Base-by-base conservation (phyloP, 1,284 basidiomycete genomes). In the Ceratobasidium sp. region DNA sequence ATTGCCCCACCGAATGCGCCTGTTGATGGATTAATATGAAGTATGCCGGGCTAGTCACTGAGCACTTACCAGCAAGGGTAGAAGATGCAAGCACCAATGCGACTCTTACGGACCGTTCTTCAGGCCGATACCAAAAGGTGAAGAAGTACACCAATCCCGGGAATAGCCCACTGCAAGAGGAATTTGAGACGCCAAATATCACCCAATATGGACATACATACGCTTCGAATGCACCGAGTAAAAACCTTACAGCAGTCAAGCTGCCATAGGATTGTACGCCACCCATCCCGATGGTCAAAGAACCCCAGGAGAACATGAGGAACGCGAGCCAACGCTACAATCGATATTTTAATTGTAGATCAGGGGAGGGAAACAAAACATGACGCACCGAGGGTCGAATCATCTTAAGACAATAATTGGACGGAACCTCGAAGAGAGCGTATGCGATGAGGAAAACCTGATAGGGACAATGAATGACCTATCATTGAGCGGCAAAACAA, bases 1-100 rank as follows among this genome's bases (percentile, higher is more conserved):
- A 84, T 82, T 8, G 82, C 80, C 39, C 85, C 85, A 16, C 84
- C 84, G 64, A 85, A 85, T 1, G 85, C 85, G 56, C 84, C 84
- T 0, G 82, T 81, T 24, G 84, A 80, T 11, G 84, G 82, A n/a
- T 82, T 81, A 34, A n/a, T 31, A 22, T 16, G 16, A 46, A 43
- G 39, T 39, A 37, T 14, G 41, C 2, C 22, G 5, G 3, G 49
- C 24, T 53, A 8, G 14, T 16, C 54, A 13, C 31, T 2, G 27
- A 16, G 19, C 9, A 39, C 68, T 59, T 9, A 49, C 68, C 68
- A 11, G 68, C 68, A 24, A 71, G 68, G 7, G 68, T 59, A 49
- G 68, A 71, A 31, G 82, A 82, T 11, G 83, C 82, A 16, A 83
- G 78, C 43, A 83, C 84, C 41, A 84, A 76, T 14, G 83, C 82